Conservation (phyloP, 495 filamentous ascomycete genomes). For the Neurospora sp. region DNA sequence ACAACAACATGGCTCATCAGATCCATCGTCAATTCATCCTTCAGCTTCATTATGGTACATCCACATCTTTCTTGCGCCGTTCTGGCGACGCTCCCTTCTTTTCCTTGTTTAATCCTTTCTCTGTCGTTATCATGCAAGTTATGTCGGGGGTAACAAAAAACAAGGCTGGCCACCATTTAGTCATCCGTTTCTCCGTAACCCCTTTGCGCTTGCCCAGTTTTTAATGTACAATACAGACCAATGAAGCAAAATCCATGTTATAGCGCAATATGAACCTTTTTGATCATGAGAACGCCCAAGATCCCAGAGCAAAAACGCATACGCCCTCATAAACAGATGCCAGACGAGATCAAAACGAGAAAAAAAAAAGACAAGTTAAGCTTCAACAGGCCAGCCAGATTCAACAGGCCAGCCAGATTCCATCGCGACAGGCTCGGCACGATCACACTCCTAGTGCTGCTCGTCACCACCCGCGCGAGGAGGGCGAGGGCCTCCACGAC, state of each 20-base stretch:
- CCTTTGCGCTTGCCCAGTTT: neutral
- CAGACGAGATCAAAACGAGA: slow-evolving; percentile 10
- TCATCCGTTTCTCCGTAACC: neutral
- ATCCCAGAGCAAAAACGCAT: slow-evolving; percentile 8
- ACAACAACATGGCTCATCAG: neutral
- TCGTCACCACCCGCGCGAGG: slow-evolving; percentile 15
- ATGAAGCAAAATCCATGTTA: slow-evolving; percentile 6
- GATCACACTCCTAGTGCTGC: slow-evolving; percentile 5
- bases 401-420: neutral
- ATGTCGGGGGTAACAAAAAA: neutral
- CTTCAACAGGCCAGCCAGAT: neutral
- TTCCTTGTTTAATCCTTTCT: neutral
- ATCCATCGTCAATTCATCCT: neutral
- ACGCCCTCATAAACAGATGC: slow-evolving; percentile 10
- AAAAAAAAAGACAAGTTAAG: slow-evolving; percentile 3
- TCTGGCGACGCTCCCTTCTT: neutral
- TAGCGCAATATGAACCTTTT: slow-evolving; percentile 10
- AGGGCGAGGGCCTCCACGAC: slow-evolving; percentile 17
- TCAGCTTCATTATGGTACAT: neutral
- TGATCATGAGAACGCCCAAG: slow-evolving; percentile 13
- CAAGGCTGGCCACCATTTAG: neutral
- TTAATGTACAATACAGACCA: slow-evolving; percentile 10
- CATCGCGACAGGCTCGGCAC: neutral
- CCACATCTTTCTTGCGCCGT: neutral
- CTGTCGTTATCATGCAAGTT: neutral